Conservation (phyloP, 768 basidiomycete species). For the Collybiopsis luxurians region DNA sequence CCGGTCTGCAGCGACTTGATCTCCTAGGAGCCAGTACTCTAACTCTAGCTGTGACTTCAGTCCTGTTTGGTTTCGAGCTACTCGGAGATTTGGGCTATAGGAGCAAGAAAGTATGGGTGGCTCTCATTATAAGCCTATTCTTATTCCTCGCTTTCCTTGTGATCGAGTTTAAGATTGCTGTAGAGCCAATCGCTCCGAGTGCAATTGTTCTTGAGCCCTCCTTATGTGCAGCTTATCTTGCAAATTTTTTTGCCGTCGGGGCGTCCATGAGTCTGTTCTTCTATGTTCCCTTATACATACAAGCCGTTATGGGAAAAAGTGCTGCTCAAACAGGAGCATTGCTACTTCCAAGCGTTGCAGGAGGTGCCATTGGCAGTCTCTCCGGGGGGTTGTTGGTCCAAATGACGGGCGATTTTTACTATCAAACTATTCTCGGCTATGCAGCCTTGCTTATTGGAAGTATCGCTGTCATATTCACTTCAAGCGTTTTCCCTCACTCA, state of each 20-base stretch:
- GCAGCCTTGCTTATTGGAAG: conserved; percentile 18
- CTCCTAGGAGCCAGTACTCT: conserved; percentile 32
- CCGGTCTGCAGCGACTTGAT: conserved; percentile 36
- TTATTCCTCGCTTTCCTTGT: conserved; percentile 17
- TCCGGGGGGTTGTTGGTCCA: conserved; percentile 29
- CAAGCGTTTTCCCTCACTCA: conserved; percentile 15
- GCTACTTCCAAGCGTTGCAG: conserved; percentile 27
- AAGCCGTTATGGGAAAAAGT: conserved; percentile 25
- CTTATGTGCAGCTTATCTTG: conserved; percentile 27
- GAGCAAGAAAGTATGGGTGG: neutral
- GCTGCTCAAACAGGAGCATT: conserved; percentile 25
- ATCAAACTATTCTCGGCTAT: conserved; percentile 22
- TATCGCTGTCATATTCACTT: conserved; percentile 17
- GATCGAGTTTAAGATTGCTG: conserved; percentile 25
- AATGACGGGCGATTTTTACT: conserved; percentile 28
- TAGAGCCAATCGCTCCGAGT: conserved; percentile 31
- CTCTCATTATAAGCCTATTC: conserved; percentile 5
- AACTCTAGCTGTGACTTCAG: conserved; percentile 26
- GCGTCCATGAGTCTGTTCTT: conserved; percentile 21
- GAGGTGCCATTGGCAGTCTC: conserved; percentile 26
- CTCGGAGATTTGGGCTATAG: conserved; percentile 16
- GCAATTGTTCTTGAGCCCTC: conserved; percentile 24
- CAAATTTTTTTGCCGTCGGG: conserved; percentile 28
- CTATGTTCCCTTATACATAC: conserved; percentile 29
- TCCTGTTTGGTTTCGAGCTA: conserved; percentile 34